A percentile compares a stretch with the other conserved stretches of the same genome.
These are phyloP conservation scores for Starmerella bombi DNA, from an alignment of 805 yeast genomes.

Conservation along the genomic window DNA sequence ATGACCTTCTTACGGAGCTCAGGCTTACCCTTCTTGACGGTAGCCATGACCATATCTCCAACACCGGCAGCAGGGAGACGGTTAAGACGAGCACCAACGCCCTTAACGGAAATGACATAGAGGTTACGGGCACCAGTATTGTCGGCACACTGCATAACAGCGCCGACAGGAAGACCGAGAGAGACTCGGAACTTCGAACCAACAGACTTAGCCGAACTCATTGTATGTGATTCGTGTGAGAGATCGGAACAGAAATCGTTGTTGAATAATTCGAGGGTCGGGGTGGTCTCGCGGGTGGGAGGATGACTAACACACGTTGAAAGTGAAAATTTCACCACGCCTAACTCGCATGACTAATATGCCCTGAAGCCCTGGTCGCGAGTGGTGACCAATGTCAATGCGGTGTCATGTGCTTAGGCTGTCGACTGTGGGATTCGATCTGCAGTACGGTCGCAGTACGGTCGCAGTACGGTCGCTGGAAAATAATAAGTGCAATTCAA, in stretches of 20 bases:
- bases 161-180: constrained; percentile 99
- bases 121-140: constrained; percentile 99
- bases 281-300: constrained; percentile 1
- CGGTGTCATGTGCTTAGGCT: too few species aligned
- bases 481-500: too few species aligned
- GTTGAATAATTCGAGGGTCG: constrained; percentile 5
- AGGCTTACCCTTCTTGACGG: constrained; percentile 99
- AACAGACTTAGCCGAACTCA: constrained; percentile 23
- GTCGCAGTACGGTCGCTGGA: too few species aligned
- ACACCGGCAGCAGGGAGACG: constrained; percentile 99
- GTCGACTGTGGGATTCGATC: too few species aligned
- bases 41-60: constrained; percentile 76
- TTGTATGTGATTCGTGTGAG: constrained; percentile 10
- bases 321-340: constrained; percentile 1
- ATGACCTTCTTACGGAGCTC: constrained; percentile 99
- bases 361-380: constrained; percentile 9
- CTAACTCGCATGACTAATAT: not conserved
- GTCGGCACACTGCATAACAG: constrained; percentile 99
- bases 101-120: constrained; percentile 97
- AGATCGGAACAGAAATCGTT: constrained; percentile 5
- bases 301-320: not conserved
- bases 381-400: too few species aligned
- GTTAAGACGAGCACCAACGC: constrained; percentile 98
- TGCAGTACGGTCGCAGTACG: too few species aligned
- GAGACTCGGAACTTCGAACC: constrained; percentile 99